These are phyloP conservation scores for Pleurotus tuber-regium DNA, from an alignment of 768 basidiomycete genomes.

Conservation along the genomic window DNA sequence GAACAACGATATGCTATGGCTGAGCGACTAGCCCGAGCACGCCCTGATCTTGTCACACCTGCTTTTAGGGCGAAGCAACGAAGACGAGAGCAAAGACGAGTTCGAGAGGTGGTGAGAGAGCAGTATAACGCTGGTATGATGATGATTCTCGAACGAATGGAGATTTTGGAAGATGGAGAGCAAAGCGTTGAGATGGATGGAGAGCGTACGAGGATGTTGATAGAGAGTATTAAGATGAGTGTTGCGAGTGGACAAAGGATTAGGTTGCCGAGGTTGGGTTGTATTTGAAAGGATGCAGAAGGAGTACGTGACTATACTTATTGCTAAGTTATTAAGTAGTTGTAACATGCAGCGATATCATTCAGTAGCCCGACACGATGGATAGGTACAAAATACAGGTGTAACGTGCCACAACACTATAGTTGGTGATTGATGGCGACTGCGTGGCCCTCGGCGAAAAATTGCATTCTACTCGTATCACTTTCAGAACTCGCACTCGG, in stretches of 20 bases:
- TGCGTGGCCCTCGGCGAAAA: no score
- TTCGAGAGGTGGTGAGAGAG: neutral
- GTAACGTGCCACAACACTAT: no score
- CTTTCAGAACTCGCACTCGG: no score
- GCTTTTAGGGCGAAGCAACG: neutral
- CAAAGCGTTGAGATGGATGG: neutral
- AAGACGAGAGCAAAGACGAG: neutral
- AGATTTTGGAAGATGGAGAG: slow-evolving; percentile 28
- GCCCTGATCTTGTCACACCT: neutral
- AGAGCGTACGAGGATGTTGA: slow-evolving; percentile 1
- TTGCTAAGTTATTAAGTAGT: neutral
- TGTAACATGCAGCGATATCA: no score
- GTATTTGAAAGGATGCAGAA: neutral
- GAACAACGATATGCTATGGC: neutral
- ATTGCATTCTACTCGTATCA: no score
- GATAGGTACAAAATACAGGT: no score
- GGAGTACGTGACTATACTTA: neutral
- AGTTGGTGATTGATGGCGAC: no score
- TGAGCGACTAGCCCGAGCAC: neutral
- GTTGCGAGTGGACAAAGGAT: neutral
- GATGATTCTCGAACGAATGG: neutral
- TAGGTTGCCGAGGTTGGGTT: neutral
- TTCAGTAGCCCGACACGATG: no score
- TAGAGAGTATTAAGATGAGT: neutral
- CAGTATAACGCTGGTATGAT: neutral